These are phyloP conservation scores for Dryadomyces sulphureus DNA, from an alignment of 2,329 filamentous ascomycete genomes.

Conservation along the genomic window DNA sequence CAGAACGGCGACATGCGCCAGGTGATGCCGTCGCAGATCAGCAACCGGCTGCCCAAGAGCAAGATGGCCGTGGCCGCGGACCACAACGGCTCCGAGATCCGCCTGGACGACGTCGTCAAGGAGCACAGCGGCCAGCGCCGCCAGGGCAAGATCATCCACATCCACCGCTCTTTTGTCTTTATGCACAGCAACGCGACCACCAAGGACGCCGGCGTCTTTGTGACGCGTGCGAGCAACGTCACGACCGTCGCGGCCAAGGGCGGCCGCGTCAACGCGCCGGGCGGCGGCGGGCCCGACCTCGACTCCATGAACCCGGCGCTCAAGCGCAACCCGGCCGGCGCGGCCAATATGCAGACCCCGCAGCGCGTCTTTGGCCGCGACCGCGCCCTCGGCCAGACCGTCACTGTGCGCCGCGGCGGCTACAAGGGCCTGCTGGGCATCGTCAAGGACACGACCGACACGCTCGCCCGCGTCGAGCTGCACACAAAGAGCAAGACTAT, in stretches of 20 bases:
- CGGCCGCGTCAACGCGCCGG: constrained; percentile 51
- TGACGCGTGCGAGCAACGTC: constrained; percentile 72
- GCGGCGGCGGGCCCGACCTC: constrained; percentile 53
- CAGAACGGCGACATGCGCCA: constrained; percentile 75
- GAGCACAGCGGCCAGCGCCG: constrained; percentile 77
- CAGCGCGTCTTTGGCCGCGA: constrained; percentile 70
- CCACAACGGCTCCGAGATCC: constrained; percentile 83
- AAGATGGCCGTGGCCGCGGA: constrained; percentile 83
- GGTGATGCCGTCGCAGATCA: constrained; percentile 79
- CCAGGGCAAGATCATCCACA: constrained; percentile 80
- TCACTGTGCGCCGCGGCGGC: constrained; percentile 71
- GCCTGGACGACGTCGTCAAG: constrained; percentile 80
- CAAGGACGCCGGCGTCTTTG: constrained; percentile 82
- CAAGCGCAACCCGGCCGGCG: constrained; percentile 49
- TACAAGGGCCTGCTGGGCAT: constrained; percentile 91
- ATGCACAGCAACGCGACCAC: constrained; percentile 69
- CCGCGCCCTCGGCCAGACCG: constrained; percentile 76
- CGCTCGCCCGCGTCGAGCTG: constrained; percentile 74
- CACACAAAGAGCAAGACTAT: constrained; percentile 91
- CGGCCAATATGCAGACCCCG: constrained; percentile 44
- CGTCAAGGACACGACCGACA: constrained; percentile 86
- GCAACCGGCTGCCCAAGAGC: constrained; percentile 72
- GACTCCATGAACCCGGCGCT: constrained; percentile 86
- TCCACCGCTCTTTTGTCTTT: constrained; percentile 86
- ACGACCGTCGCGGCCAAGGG: constrained; percentile 90